These are phyloP conservation scores for Bretschneidera sinensis DNA, from an alignment of 345 rosid species.

Conservation along the genomic window DNA sequence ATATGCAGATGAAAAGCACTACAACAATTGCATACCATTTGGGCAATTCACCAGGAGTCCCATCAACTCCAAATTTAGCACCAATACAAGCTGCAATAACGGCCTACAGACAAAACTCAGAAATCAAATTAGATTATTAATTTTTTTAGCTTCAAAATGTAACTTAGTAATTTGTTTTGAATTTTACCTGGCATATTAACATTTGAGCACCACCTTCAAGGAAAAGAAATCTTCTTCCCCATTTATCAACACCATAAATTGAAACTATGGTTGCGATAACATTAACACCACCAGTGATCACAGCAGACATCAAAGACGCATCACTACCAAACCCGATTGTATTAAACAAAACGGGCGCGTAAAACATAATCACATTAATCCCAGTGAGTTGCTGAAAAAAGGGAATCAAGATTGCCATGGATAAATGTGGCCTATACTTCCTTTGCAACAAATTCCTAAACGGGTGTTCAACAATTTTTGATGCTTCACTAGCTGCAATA, in stretches of 20 bases:
- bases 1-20: slow-evolving; percentile 79
- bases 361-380: slow-evolving; percentile 83
- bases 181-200: slow-evolving; percentile 71
- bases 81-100: slow-evolving; percentile 68
- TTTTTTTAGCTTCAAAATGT: background rate
- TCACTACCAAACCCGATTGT: slow-evolving; percentile 69
- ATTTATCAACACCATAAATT: slow-evolving; percentile 72
- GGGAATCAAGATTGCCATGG: slow-evolving; percentile 72
- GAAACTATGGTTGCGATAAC: slow-evolving; percentile 64
- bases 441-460: slow-evolving; percentile 75
- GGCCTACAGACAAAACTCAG: slow-evolving; percentile 20
- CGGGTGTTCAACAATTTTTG: slow-evolving; percentile 64
- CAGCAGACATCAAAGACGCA: slow-evolving; percentile 77
- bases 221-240: slow-evolving; percentile 85
- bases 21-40: slow-evolving; percentile 83
- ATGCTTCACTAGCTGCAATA: slow-evolving; percentile 68
- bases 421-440: slow-evolving; percentile 80
- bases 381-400: slow-evolving; percentile 89
- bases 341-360: slow-evolving; percentile 79
- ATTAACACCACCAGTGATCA: slow-evolving; percentile 70
- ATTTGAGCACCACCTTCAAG: slow-evolving; percentile 79
- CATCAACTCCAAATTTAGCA: slow-evolving; percentile 70
- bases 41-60: slow-evolving; percentile 58
- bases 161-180: background rate
- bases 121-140: background rate